Evolutionary conservation across 2,329 filamentous ascomycete species (phyloP).

Genomic region (Dothideomycetidae sp.): DNA sequence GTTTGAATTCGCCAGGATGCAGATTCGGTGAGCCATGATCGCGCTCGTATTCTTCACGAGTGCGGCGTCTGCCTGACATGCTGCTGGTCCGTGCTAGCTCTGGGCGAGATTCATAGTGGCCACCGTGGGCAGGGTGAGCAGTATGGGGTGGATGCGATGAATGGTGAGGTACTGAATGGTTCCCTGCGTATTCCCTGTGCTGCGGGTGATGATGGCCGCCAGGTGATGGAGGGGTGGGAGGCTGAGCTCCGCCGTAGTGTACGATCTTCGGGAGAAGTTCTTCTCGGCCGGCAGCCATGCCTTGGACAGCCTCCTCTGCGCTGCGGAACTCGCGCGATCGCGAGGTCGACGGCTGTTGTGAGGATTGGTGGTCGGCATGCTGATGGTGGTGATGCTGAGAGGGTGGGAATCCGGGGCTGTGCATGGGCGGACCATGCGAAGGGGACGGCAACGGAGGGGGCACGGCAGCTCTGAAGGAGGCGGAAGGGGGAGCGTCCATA

Average conservation of each 20-base stretch:
- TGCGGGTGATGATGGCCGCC: slow-evolving; percentile 30
- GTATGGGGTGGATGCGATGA: slow-evolving; percentile 13
- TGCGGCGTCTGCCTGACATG: slow-evolving; percentile 56
- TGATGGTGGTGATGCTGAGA: slow-evolving; percentile 27
- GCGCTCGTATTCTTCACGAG: slow-evolving; percentile 76
- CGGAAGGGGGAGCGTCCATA: slow-evolving; percentile 32
- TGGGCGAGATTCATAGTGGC: slow-evolving; percentile 22
- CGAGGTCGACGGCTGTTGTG: slow-evolving; percentile 36
- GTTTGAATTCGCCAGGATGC: slow-evolving; percentile 49
- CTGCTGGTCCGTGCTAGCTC: slow-evolving; percentile 29
- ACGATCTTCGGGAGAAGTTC: slow-evolving; percentile 87
- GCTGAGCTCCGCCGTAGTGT: slow-evolving; percentile 88
- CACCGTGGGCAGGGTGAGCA: slow-evolving; percentile 16
- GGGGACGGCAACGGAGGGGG: slow-evolving; percentile 28
- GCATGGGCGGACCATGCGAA: slow-evolving; percentile 53
- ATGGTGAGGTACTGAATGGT: slow-evolving; percentile 10
- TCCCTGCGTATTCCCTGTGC: slow-evolving; percentile 10
- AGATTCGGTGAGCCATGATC: slow-evolving; percentile 78
- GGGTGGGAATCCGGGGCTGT: slow-evolving; percentile 62
- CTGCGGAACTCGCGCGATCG: slow-evolving; percentile 82
- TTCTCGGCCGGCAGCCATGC: slow-evolving; percentile 78
- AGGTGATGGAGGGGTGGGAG: slow-evolving; percentile 78
- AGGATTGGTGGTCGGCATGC: slow-evolving; percentile 25
- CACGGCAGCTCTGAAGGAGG: slow-evolving; percentile 16
- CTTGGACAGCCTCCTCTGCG: slow-evolving; percentile 86